Conservation (phyloP, 2,329 filamentous ascomycete species). For the Cercospora brassicicola region DNA sequence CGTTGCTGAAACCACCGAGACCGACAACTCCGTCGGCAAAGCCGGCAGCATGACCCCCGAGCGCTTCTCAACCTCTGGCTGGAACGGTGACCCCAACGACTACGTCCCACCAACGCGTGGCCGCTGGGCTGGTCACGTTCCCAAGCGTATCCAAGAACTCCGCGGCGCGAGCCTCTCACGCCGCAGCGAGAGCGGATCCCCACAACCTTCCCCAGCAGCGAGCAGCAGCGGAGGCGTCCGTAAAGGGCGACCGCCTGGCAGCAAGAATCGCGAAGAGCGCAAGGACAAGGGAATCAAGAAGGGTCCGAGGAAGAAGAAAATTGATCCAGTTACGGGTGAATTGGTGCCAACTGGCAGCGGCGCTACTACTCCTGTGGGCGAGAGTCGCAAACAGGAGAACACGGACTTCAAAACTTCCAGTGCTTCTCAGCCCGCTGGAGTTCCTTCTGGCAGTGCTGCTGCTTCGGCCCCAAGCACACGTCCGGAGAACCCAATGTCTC, state of each 20-base stretch:
- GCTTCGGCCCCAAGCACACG: not conserved
- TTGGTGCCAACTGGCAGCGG: not conserved
- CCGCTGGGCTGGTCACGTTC: slow-evolving; percentile 38
- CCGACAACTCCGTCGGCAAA: slow-evolving; percentile 8
- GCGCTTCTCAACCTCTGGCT: slow-evolving; percentile 22
- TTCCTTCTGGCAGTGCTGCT: not conserved
- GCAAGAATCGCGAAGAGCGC: slow-evolving; percentile 49
- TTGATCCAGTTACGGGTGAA: not conserved
- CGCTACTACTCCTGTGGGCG: not conserved
- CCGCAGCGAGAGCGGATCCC: slow-evolving; percentile 24
- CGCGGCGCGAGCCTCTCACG: slow-evolving; percentile 43
- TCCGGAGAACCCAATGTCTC: slow-evolving; percentile 12
- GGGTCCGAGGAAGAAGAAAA: slow-evolving; percentile 43
- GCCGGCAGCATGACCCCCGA: slow-evolving; percentile 31
- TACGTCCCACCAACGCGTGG: slow-evolving; percentile 30
- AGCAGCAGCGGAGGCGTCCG: slow-evolving; percentile 21
- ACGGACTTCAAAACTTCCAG: not conserved
- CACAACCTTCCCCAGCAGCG: slow-evolving; percentile 14
- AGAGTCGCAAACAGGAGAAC: not conserved
- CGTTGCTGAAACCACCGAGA: slow-evolving; percentile 12
- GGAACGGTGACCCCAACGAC: slow-evolving; percentile 18
- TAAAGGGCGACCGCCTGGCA: slow-evolving; percentile 46
- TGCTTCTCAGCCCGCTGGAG: not conserved
- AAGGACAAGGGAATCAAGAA: slow-evolving; percentile 53
- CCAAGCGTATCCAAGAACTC: slow-evolving; percentile 50